Evolutionary conservation across 768 basidiomycete species (phyloP), one percentile per base, ranked within the genome.

Genomic region (Gloeopeniophorella convolvens): DNA sequence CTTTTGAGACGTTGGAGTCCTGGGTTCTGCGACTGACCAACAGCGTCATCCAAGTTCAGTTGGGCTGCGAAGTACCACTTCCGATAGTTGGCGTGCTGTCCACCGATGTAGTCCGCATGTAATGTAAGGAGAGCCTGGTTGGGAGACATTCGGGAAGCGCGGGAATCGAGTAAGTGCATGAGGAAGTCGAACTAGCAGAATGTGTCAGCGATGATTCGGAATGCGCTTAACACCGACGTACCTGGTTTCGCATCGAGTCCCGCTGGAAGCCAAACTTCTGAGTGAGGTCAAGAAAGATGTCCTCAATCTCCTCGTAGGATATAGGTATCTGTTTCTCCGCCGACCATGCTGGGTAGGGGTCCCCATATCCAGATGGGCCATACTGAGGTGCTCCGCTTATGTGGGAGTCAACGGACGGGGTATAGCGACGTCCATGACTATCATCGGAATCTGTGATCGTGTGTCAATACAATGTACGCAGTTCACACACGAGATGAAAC

Each of bases 21-120:
- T 11, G 91, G 90, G 67, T 97, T 96, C 64, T 95, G 88, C 8
- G 85, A 81, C 59, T 92, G 86, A 41, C 96, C 96, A 51, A 98
- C 93, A 24, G 95, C 95, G 62, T 99, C 96, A 71, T 99, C 96
- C 50, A 99, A 85, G 66, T 98, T 95, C 66, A 99, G 87, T 66
- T 99, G 96, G 11, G 95, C 93, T 31, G 96, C 96, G 66, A 98
- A 99, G 66, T 99, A 99, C 96, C 96, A 98, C 69, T 98, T 97
- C 66, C 96, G 88, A 68, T 98, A 98, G 73, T 98, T 98, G 59
- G 96, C 96, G 64, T 98, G 89, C 63, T 92, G 89, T 39, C 96
- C 96, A 49, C 96, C 96, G 54, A 99, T 97, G 69, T 98, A 99
- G 68, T 99, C 95, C 45, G 95, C 95, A 65, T 99, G 96, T 20